Evolutionary conservation across 768 basidiomycete species (phyloP), one percentile per base, ranked within the genome.

Genomic region (Suillus americanus): DNA sequence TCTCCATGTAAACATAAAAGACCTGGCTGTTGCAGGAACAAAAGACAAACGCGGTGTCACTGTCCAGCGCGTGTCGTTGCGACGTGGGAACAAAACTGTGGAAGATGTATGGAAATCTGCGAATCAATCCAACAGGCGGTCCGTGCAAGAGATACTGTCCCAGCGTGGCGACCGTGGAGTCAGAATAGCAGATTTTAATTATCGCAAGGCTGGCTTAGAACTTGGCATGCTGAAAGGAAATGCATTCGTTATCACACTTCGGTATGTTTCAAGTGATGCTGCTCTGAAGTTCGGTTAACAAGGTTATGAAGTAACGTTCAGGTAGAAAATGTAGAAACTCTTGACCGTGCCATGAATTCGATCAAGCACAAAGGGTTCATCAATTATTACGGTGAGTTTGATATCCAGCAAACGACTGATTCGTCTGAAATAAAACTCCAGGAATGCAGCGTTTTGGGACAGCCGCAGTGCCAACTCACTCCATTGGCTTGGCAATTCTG

Each of bases 371-470:
- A 86, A 64, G 97, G 97, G 0, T 99, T 99, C 77, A 94, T 99
- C 75, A 99, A 99, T 74, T 99, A 98, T 73, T 99, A 97, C 73
- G 96, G 95, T 93, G 77, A 38, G 64, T 25, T 35, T 40, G 40
- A 60, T 50, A 13, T 62, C 51, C 50, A n/a, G 18, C 25, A 13
- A 61, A 62, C 18, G 46, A n/a, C 43, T 66, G n/a, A 70, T 60
- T 43, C 37, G 5, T 67, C 65, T 38, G 48, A 62, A 63, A 66
- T n/a, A 66, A 33, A 25, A 51, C 55, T 62, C 38, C 46, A 92
- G 95, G 97, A 53, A 99, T 99, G 97, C 97, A 99, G 72, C 90
- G 97, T 13, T 99, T 99, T 78, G 97, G 97, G 56, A 99, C 96
- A 2, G 95, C 97, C 18, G 89, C 94, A 38, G 89, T 99, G 45